These are phyloP conservation scores for Polyporus arcularius DNA, from an alignment of 768 basidiomycete species.

Conservation along the genomic window DNA sequence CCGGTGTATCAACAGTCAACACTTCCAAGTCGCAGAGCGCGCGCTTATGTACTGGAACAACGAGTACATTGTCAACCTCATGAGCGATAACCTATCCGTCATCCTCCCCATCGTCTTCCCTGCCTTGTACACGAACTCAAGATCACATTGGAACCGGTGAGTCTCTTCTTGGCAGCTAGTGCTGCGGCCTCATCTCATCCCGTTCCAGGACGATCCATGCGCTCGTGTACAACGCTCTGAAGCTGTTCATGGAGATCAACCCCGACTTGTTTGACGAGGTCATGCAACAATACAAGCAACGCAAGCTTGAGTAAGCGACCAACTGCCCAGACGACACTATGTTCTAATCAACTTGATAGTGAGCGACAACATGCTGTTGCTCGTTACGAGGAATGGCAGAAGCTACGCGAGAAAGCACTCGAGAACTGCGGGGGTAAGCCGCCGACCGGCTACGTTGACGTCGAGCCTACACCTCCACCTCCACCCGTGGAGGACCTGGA, in stretches of 20 bases:
- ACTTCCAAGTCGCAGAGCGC: conserved; percentile 99
- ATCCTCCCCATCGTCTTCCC: conserved; percentile 98
- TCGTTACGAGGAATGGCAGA: conserved; percentile 90
- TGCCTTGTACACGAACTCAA: conserved; percentile 92
- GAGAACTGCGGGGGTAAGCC: conserved; percentile 70
- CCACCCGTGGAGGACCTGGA: conserved; percentile 82
- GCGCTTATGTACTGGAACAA: conserved; percentile 99
- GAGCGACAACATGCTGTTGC: conserved; percentile 85
- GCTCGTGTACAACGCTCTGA: conserved; percentile 98
- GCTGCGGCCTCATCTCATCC: conserved; percentile 7
- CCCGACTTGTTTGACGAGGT: conserved; percentile 93
- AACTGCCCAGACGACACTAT: not conserved
- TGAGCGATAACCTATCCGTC: conserved; percentile 90
- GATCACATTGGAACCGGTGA: conserved; percentile 98
- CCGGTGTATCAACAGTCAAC: conserved; percentile 97
- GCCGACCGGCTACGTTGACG: conserved; percentile 69
- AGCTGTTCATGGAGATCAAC: conserved; percentile 99
- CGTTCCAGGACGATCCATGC: conserved; percentile 88
- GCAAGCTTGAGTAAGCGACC: conserved; percentile 73
- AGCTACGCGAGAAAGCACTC: conserved; percentile 74
- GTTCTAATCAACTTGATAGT: conserved; percentile 40
- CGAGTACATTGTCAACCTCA: conserved; percentile 98
- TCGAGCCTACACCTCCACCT: conserved; percentile 73
- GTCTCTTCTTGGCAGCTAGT: conserved; percentile 30
- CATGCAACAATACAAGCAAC: conserved; percentile 91